phyloP scores from a whole-genome alignment of 306 rosid genomes.

The Quercus glauca region DNA sequence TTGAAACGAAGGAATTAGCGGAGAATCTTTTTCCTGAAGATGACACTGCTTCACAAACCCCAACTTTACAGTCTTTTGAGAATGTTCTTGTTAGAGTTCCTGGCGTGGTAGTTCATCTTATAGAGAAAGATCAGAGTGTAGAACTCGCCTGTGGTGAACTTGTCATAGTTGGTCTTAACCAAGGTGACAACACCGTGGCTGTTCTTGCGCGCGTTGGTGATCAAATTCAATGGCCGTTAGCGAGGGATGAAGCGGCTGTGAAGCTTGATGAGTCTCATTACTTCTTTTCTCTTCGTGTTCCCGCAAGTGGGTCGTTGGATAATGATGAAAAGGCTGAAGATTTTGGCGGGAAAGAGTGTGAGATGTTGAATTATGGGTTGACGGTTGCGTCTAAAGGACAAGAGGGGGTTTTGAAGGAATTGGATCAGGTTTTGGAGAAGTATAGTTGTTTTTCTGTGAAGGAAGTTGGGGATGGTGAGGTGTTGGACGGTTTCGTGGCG shows the following conservation, averaged over 20 bases:
- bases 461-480: conserved; percentile 51
- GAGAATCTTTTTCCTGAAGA: conserved; percentile 46
- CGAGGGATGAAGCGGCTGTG: conserved; percentile 69
- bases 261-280: conserved; percentile 77
- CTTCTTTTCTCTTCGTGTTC: conserved; percentile 63
- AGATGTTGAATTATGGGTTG: conserved; percentile 64
- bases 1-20: conserved; percentile 31
- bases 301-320: conserved; percentile 25
- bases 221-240: conserved; percentile 76
- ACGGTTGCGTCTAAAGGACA: conserved; percentile 64
- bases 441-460: conserved; percentile 62
- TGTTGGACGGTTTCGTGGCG: conserved; percentile 44
- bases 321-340: not conserved
- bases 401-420: conserved; percentile 38
- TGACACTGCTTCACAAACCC: conserved; percentile 20
- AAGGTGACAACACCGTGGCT: conserved; percentile 54
- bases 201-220: conserved; percentile 68
- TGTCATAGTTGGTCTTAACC: conserved; percentile 41
- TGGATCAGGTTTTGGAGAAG: conserved; percentile 57
- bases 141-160: conserved; percentile 79
- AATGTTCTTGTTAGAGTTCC: conserved; percentile 54
- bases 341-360: conserved; percentile 8
- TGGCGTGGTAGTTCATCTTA: conserved; percentile 64
- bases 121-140: conserved; percentile 64
- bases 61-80: conserved; percentile 29